Evolutionary conservation across 495 filamentous ascomycete genomes (phyloP).

Genomic region (Hypoxylon fuscum): DNA sequence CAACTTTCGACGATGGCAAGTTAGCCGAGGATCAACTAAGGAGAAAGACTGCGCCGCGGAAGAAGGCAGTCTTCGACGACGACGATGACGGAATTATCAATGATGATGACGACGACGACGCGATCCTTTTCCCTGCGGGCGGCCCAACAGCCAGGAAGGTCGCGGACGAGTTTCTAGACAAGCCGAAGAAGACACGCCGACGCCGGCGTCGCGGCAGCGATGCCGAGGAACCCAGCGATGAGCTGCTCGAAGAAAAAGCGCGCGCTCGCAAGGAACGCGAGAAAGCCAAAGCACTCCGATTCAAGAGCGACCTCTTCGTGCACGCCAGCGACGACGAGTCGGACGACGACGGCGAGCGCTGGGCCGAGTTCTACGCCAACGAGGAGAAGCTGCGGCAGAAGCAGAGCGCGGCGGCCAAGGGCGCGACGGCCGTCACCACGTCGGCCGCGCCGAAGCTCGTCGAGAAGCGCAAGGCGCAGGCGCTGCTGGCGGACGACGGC

Average conservation of each 20-base stretch:
- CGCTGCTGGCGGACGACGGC: constrained; percentile 31
- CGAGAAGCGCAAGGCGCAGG: constrained; percentile 38
- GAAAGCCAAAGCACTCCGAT: constrained; percentile 71
- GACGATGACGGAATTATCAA: constrained; percentile 66
- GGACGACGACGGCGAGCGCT: constrained; percentile 71
- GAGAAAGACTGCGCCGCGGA: constrained; percentile 66
- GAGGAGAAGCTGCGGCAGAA: constrained; percentile 59
- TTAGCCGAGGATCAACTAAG: constrained; percentile 79
- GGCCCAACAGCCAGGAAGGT: constrained; percentile 65
- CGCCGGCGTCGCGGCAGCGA: constrained; percentile 54
- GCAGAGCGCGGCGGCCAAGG: constrained; percentile 40
- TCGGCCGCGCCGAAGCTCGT: constrained; percentile 21
- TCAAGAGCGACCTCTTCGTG: constrained; percentile 87
- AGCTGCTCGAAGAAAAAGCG: constrained; percentile 53
- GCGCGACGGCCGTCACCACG: constrained; percentile 25
- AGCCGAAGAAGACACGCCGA: constrained; percentile 55
- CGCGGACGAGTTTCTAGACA: constrained; percentile 56
- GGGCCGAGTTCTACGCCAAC: constrained; percentile 72
- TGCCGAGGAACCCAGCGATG: constrained; percentile 58
- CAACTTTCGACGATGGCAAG: constrained; percentile 72
- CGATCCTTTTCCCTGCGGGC: constrained; percentile 70
- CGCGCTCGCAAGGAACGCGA: constrained; percentile 65
- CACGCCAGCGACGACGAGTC: constrained; percentile 81
- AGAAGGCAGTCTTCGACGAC: constrained; percentile 66
- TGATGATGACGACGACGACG: constrained; percentile 66